Evolutionary conservation across 345 rosid species (phyloP).

Genomic region (Gossypium bickii): DNA sequence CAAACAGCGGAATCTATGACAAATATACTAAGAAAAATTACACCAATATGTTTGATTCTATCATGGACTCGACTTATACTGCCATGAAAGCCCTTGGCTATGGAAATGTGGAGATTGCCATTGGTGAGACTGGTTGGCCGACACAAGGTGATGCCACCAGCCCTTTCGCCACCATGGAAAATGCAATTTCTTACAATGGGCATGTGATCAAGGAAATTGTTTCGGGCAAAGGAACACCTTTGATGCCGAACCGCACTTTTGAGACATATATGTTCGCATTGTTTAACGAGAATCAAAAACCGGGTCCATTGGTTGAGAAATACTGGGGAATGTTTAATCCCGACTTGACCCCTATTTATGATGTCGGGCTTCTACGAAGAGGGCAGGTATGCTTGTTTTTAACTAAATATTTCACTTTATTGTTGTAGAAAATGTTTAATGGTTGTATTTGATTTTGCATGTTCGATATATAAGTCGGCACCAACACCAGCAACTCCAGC

Average conservation of each 20-base stretch:
- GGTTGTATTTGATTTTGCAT: neutral
- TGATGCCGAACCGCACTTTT: conserved; percentile 64
- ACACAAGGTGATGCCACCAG: conserved; percentile 47
- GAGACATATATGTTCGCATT: conserved; percentile 72
- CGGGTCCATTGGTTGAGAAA: conserved; percentile 58
- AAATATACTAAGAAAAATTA: conserved; percentile 43
- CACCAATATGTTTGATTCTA: conserved; percentile 76
- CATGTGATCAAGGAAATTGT: conserved; percentile 34
- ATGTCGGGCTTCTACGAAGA: conserved; percentile 45
- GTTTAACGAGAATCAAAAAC: conserved; percentile 75
- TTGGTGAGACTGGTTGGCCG: conserved; percentile 92
- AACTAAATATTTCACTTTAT: neutral
- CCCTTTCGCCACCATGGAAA: conserved; percentile 40
- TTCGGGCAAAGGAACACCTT: conserved; percentile 64
- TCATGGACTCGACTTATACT: conserved; percentile 57
- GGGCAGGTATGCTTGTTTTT: conserved; percentile 29
- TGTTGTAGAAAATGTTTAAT: neutral
- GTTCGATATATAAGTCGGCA: neutral
- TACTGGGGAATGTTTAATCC: conserved; percentile 79
- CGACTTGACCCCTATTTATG: conserved; percentile 64
- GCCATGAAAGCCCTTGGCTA: conserved; percentile 74
- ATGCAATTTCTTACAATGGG: conserved; percentile 57
- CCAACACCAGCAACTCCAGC: conserved; percentile 5
- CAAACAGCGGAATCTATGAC: conserved; percentile 57
- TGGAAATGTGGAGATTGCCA: conserved; percentile 53